Percentiles rank a stretch among this genome's conserved stretches.
phyloP scores from a whole-genome alignment of 768 basidiomycete genomes.

The Rhodocollybia butyracea region DNA sequence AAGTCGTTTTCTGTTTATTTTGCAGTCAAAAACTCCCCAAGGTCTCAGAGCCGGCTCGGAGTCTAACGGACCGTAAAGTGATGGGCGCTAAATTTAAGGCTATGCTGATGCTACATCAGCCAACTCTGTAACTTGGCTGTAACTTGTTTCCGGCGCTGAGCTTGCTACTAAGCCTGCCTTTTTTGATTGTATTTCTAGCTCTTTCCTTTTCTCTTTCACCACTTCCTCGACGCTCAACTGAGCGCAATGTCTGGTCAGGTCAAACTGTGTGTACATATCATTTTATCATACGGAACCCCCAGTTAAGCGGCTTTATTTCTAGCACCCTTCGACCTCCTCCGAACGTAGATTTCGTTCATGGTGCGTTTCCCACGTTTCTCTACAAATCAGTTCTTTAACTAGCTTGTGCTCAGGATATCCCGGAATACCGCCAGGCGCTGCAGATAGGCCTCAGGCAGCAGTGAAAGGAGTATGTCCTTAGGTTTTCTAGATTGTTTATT shows the following conservation, averaged over 20 bases:
- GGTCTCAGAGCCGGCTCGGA: too few species aligned
- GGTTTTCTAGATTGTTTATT: slow-evolving; percentile 11
- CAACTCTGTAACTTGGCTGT: too few species aligned
- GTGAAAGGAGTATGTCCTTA: slow-evolving; percentile 73
- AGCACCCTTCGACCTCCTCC: slow-evolving; percentile 85
- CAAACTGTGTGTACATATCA: neutral
- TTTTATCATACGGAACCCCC: neutral
- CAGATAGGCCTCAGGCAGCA: slow-evolving; percentile 76
- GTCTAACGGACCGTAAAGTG: too few species aligned
- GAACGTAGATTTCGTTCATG: slow-evolving; percentile 86
- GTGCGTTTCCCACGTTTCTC: slow-evolving; percentile 33
- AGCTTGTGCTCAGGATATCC: slow-evolving; percentile 58
- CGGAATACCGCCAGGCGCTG: slow-evolving; percentile 77
- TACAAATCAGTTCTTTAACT: slow-evolving; percentile 1
- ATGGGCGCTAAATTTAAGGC: too few species aligned
- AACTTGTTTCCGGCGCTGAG: too few species aligned
- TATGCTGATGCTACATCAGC: too few species aligned
- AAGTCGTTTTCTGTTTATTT: too few species aligned
- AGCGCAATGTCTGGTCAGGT: slow-evolving; percentile 7
- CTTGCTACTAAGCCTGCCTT: too few species aligned
- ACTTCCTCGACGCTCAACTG: neutral
- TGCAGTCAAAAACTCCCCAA: too few species aligned
- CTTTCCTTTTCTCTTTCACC: neutral
- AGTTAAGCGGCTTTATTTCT: too few species aligned
- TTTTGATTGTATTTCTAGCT: neutral